Evolutionary conservation across 2,329 filamentous ascomycete genomes (phyloP), one percentile per base, ranked within the genome.

Genomic region (Stemphylium lycopersici): DNA sequence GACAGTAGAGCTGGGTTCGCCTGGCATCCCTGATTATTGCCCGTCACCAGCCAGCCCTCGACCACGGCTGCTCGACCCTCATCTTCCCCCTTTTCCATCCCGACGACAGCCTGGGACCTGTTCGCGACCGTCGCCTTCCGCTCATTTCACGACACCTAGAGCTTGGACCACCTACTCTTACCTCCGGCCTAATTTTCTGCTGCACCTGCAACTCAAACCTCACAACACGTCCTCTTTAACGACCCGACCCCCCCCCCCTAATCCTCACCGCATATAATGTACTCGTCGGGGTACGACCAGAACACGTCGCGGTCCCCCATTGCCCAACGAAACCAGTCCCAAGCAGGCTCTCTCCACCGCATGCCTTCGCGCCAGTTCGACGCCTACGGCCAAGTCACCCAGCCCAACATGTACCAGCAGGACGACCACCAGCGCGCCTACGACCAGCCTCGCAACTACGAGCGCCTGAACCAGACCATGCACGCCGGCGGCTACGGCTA

Each of bases 311-410:
- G 90, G 70, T 91, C 89, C 61, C 90, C 91, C 34, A 87, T 85
- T 70, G 87, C 88, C 29, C 87, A 90, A 72, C 89, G 90, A 56
- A 85, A 84, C 65, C 83, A 84, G 67, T 81, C 80, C 26, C 65
- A 71, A 55, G 32, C 50, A 6, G 80, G 88, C 80, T 81, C 83
- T 54, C 79, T 90, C 53, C 86, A 89, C 69, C 86, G 90, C 64
- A 87, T 89, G 72, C 80, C 86, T 38, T 93, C 91, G 65, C 85
- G 91, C 66, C 89, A 90, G 64, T 90, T 93, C 72, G 91, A 96
- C 64, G 81, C 83, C 56, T 88, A 89, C 70, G 85, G 83, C 56
- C 85, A 87, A 52, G 83, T 91, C 70, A 83, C 86, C 18, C 79
- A 80, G 44, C 41, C 38, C 56, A 85, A 85, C 54, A 81, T 93